These are phyloP conservation scores for Kwoniella europaea DNA, from an alignment of 768 basidiomycete species.

Conservation along the genomic window DNA sequence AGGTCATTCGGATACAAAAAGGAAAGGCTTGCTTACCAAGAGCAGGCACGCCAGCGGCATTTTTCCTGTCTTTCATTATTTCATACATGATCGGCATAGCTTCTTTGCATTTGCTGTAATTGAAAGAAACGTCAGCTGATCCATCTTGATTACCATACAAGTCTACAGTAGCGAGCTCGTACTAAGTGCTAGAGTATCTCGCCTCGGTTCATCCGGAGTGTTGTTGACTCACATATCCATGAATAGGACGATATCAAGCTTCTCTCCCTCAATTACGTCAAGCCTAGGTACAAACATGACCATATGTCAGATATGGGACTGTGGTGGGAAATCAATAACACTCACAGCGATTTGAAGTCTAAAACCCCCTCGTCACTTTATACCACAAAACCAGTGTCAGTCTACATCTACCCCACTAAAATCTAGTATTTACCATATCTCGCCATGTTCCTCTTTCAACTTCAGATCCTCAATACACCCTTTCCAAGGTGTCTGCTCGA, in stretches of 20 bases:
- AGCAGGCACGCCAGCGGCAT: constrained; percentile 17
- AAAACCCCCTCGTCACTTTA: constrained; percentile 15
- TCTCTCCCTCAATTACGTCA: constrained; percentile 13
- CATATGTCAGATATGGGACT: background rate
- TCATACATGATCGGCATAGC: constrained; percentile 11
- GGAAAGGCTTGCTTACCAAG: constrained; percentile 7
- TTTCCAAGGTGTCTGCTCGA: constrained; percentile 16
- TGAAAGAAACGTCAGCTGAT: background rate
- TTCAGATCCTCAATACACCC: constrained; percentile 18
- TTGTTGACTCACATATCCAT: constrained; percentile 20
- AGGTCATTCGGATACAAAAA: too few species aligned
- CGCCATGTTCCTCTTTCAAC: constrained; percentile 24
- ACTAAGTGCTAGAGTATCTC: too few species aligned
- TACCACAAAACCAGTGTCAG: background rate
- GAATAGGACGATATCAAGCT: constrained; percentile 17
- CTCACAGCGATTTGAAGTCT: constrained; percentile 8
- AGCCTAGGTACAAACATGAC: background rate
- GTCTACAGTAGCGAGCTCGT: background rate
- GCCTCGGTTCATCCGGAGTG: too few species aligned
- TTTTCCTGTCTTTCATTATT: constrained; percentile 16
- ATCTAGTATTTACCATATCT: constrained; percentile 7
- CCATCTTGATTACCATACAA: background rate
- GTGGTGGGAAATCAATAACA: background rate
- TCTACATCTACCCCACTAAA: background rate
- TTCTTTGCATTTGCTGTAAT: constrained; percentile 16